phyloP scores from a whole-genome alignment of 1,284 basidiomycete species.

The Pascua guehoae region DNA sequence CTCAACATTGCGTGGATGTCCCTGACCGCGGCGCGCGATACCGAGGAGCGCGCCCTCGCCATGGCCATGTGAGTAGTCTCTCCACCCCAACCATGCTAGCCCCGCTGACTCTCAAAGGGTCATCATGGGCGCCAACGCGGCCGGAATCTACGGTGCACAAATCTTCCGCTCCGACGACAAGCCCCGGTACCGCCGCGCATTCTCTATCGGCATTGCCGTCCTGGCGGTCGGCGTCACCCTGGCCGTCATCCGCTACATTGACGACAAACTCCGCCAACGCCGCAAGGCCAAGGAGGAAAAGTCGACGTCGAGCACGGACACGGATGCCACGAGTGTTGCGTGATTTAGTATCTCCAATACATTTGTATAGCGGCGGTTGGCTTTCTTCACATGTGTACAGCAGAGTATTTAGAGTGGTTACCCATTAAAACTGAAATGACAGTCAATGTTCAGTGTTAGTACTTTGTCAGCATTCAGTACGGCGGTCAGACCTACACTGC shows the following conservation, averaged over 20 bases:
- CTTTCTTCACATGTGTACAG: too few relatives aligned
- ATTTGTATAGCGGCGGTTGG: too few relatives aligned
- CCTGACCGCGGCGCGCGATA: constrained; percentile 21
- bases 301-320: background rate
- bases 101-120: background rate
- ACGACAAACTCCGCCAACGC: background rate
- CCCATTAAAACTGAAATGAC: too few relatives aligned
- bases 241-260: constrained; percentile 18
- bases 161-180: constrained; percentile 34
- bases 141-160: constrained; percentile 36
- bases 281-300: constrained; percentile 1
- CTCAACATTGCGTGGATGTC: constrained; percentile 34
- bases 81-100: too few relatives aligned
- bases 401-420: too few relatives aligned
- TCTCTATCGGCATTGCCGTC: constrained; percentile 28
- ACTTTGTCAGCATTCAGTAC: too few relatives aligned
- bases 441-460: too few relatives aligned
- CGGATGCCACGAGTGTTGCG: too few relatives aligned
- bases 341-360: too few relatives aligned
- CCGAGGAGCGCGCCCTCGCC: constrained; percentile 27
- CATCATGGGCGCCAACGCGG: constrained; percentile 33
- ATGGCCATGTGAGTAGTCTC: constrained; percentile 19
- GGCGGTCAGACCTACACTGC: too few relatives aligned
- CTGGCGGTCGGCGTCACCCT: constrained; percentile 22
- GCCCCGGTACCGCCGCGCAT: constrained; percentile 31